Conservation (phyloP, 345 rosid species). For the Anacardium occidentale region DNA sequence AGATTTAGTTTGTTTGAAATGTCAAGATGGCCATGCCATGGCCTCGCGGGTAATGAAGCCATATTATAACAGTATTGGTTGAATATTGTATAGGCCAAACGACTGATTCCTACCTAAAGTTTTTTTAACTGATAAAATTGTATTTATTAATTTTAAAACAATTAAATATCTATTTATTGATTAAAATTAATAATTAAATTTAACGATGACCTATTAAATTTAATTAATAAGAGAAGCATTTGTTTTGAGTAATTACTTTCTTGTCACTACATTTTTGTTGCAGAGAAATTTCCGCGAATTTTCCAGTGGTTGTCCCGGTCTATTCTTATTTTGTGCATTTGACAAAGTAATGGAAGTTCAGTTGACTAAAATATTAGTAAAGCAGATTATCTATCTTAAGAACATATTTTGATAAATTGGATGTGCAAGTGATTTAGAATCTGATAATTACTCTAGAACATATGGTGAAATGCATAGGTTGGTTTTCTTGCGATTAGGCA, state of each 20-base stretch:
- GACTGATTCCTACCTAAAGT: no score
- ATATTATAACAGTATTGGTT: no score
- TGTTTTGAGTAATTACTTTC: background rate
- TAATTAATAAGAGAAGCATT: no score
- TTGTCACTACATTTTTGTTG: background rate
- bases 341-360: background rate
- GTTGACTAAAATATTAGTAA: background rate
- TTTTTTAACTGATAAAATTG: no score
- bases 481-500: constrained; percentile 76
- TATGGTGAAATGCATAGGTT: constrained; percentile 55
- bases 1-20: no score
- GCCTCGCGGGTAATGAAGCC: no score
- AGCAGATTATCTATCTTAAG: background rate
- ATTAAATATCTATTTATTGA: no score
- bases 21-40: no score
- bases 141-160: no score
- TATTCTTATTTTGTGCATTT: background rate
- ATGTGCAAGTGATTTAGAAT: background rate
- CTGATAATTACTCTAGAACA: background rate
- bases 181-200: no score
- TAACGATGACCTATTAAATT: no score
- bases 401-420: background rate
- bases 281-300: background rate
- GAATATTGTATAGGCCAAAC: no score
- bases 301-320: background rate